Evolutionary conservation across 2,329 filamentous ascomycete species (phyloP), one percentile per base, ranked within the genome.

Genomic region (Lachnellula subtilissima): DNA sequence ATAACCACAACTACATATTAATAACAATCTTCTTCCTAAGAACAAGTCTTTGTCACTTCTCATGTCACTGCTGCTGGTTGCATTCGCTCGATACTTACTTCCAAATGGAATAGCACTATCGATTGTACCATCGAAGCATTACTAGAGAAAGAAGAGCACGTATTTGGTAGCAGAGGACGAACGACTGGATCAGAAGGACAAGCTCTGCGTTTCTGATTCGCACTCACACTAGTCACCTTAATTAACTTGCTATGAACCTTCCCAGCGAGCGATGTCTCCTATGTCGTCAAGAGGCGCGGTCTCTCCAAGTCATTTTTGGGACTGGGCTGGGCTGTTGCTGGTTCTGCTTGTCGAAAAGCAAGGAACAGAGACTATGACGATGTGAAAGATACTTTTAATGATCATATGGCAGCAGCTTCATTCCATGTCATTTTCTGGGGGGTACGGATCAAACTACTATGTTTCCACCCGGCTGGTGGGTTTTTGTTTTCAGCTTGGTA

Each of bases 381-480:
- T 17, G 14, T 4, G 14, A 12, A 40, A 40, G 37, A n/a, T 40
- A 9, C 14, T 1, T n/a, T 12, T 1, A 11, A 40, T 17, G 15
- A 40, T 14, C 37, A 40, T 17, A 91, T 92, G 64, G 65, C 65
- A 32, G 60, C 64, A 8, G 64, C 63, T 4, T 50, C 65, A n/a
- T 61, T 63, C 4, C 63, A 66, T 54, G 63, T 8, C 28, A 6
- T 25, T 7, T 66, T 19, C 62, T 64, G 17, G 91, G 37, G 37
- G 87, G 91, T 2, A 93, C 89, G 0, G 87, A 96, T 55, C 92
- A 96, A 74, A 97, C 92, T 0, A 89, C 91, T 1, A 80, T 96
- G 25, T 84, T 67, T 96, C 95, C 68, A 90, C 87, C 0, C 91
- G 92, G 0, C 79, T 96, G 4, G 85, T 89, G 7, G 84, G 96